Conservation (phyloP, 2,329 filamentous ascomycete genomes). For the Myriosclerotinia curreyana region DNA sequence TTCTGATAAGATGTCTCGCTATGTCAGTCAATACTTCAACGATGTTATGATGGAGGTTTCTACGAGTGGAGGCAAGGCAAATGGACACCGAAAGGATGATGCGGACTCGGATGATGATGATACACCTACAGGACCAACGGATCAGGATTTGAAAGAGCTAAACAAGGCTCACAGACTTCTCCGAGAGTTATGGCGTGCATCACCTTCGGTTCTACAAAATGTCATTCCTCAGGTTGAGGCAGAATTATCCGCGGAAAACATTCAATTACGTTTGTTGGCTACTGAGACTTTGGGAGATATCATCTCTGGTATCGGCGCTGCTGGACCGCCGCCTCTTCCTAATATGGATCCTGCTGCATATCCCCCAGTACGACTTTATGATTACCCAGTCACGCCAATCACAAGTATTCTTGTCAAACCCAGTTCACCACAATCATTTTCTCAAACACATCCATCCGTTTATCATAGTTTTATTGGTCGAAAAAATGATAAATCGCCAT, state of each 20-base stretch:
- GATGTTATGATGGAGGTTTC: slow-evolving; percentile 91
- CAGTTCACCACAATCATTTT: slow-evolving; percentile 83
- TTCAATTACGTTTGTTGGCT: slow-evolving; percentile 79
- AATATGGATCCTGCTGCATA: slow-evolving; percentile 78
- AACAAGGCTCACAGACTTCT: slow-evolving; percentile 86
- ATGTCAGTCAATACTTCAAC: slow-evolving; percentile 94
- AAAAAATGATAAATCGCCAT: slow-evolving; percentile 78
- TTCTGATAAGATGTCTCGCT: slow-evolving; percentile 90
- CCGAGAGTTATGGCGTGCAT: slow-evolving; percentile 89
- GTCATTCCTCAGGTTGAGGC: slow-evolving; percentile 92
- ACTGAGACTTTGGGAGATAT: slow-evolving; percentile 95
- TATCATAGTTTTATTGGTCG: slow-evolving; percentile 84
- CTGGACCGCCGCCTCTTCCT: slow-evolving; percentile 73
- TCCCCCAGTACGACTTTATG: slow-evolving; percentile 67
- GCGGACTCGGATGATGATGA: slow-evolving; percentile 65
- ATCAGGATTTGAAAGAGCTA: slow-evolving; percentile 82
- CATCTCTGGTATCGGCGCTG: slow-evolving; percentile 87
- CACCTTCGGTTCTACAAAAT: slow-evolving; percentile 82
- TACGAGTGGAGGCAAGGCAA: slow-evolving; percentile 48
- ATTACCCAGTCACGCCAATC: slow-evolving; percentile 54
- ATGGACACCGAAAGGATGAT: slow-evolving; percentile 51
- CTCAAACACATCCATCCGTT: slow-evolving; percentile 71
- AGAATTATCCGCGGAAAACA: slow-evolving; percentile 85
- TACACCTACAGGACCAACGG: slow-evolving; percentile 60
- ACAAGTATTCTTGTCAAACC: slow-evolving; percentile 70